Conservation (phyloP, 192 early-diverging fungal species). For the Kickxella alabastrina region DNA sequence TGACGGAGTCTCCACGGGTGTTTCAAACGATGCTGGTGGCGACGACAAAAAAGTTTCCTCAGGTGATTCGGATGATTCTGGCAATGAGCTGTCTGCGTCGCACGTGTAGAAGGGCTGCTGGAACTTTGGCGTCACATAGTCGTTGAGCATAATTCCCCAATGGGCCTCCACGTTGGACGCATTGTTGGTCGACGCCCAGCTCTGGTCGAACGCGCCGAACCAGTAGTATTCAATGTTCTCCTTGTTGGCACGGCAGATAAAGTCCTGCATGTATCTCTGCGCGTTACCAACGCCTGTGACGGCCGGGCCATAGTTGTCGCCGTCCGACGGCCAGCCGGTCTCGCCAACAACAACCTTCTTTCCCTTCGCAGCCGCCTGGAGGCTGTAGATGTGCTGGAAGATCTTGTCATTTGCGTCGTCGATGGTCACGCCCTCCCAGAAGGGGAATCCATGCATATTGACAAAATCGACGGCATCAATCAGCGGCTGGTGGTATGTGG, state of each 20-base stretch:
- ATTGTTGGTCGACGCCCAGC: constrained; percentile 53
- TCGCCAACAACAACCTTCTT: constrained; percentile 58
- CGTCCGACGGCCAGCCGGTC: constrained; percentile 58
- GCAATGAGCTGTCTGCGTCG: neutral
- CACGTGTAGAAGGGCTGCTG: constrained; percentile 19
- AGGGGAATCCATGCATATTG: constrained; percentile 61
- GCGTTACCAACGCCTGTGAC: constrained; percentile 52
- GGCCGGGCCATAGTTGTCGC: constrained; percentile 38
- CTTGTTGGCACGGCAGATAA: constrained; percentile 54
- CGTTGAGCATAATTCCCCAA: constrained; percentile 31
- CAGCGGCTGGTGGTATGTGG: constrained; percentile 32
- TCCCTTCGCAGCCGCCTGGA: constrained; percentile 39
- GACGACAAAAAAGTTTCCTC: too few species aligned
- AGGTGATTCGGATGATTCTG: too few species aligned
- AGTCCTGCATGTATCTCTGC: constrained; percentile 53
- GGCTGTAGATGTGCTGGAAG: constrained; percentile 44
- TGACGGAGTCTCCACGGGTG: too few species aligned
- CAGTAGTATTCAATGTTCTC: constrained; percentile 54
- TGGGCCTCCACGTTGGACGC: constrained; percentile 43
- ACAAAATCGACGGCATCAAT: constrained; percentile 54
- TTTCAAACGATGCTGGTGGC: too few species aligned
- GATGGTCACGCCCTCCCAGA: constrained; percentile 54
- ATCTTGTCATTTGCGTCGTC: constrained; percentile 49
- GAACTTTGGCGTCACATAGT: constrained; percentile 35
- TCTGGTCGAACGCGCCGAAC: constrained; percentile 61